phyloP scores from a whole-genome alignment of 495 filamentous ascomycete species.

The Apiosordaria backusii region DNA sequence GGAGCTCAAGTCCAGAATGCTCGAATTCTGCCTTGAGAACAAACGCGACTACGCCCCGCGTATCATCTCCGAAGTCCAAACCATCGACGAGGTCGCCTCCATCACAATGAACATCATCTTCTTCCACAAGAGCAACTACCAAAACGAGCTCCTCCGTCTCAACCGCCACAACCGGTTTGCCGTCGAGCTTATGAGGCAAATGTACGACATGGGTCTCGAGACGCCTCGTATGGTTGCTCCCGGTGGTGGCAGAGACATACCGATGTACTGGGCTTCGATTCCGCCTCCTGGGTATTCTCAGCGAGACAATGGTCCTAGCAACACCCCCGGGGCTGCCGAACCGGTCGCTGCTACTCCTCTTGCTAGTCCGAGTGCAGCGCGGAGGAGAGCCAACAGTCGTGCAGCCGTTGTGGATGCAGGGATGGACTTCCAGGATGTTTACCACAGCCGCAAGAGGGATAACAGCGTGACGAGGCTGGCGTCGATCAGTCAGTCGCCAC shows the following conservation, averaged over 20 bases:
- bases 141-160: slow-evolving; percentile 89
- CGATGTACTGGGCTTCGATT: slow-evolving; percentile 45
- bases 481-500: slow-evolving; percentile 25
- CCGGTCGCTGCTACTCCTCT: background rate
- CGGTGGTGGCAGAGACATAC: slow-evolving; percentile 51
- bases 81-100: slow-evolving; percentile 51
- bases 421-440: slow-evolving; percentile 36
- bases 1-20: slow-evolving; percentile 72
- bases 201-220: slow-evolving; percentile 82
- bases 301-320: background rate
- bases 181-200: slow-evolving; percentile 83
- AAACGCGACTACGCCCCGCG: slow-evolving; percentile 89
- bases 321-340: background rate
- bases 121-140: slow-evolving; percentile 90
- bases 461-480: slow-evolving; percentile 17
- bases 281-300: slow-evolving; percentile 25
- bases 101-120: slow-evolving; percentile 93
- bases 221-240: slow-evolving; percentile 75
- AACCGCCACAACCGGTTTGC: slow-evolving; percentile 93
- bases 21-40: slow-evolving; percentile 79
- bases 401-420: slow-evolving; percentile 30
- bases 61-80: slow-evolving; percentile 83
- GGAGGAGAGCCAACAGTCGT: slow-evolving; percentile 22
- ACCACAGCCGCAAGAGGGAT: slow-evolving; percentile 25
- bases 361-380: background rate